These are phyloP conservation scores for Sorghum bicolor DNA, from an alignment of 176 grass and related monocot genomes.

Conservation along the genomic window Sorghum_bicolor_NCBIv3 NC_012878.2:52755001-52755500, in stretches of 20 bases:
- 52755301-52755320: constrained; percentile 77
- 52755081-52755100: background rate
- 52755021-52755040: constrained; percentile 42
- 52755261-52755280: constrained; percentile 98
- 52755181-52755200: background rate
- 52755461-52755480: background rate
- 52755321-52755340: constrained; percentile 91
- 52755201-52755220: constrained; percentile 5
- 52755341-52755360: constrained; percentile 92
- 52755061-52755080: background rate
- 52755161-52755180: background rate
- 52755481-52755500: constrained; percentile 31
- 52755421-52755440: background rate
- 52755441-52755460: background rate
- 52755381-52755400: constrained; percentile 88
- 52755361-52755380: constrained; percentile 94
- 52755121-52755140: background rate
- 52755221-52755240: constrained; percentile 95
- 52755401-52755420: background rate
- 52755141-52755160: background rate
- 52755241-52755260: constrained; percentile 70
- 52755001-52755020: constrained; percentile 94
- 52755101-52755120: background rate
- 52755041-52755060: background rate
- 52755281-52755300: constrained; percentile 97